Conservation (phyloP, 2,329 filamentous ascomycete genomes). For the Ambrosiella beaveri region DNA sequence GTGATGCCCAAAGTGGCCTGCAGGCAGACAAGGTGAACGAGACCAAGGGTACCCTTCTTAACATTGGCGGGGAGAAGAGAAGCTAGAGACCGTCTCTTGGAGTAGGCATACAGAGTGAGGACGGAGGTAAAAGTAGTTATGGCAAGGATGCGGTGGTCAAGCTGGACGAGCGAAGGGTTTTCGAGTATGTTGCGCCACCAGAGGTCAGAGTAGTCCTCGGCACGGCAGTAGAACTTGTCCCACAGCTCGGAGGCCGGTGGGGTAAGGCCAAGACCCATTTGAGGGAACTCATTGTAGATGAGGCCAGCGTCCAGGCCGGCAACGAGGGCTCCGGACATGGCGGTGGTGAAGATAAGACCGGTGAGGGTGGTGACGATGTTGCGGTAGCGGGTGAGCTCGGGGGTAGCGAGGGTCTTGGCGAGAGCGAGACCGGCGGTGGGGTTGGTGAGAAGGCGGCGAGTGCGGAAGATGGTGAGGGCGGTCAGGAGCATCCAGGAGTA, state of each 20-base stretch:
- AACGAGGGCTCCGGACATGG: conserved; percentile 84
- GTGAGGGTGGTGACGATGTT: conserved; percentile 54
- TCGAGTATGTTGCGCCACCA: conserved; percentile 97
- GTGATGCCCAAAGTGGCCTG: conserved; percentile 79
- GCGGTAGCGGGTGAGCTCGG: conserved; percentile 56
- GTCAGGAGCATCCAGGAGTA: conserved; percentile 91
- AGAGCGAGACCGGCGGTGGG: conserved; percentile 44
- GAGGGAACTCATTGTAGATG: conserved; percentile 98
- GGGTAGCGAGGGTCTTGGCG: conserved; percentile 44
- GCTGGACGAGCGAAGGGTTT: conserved; percentile 87
- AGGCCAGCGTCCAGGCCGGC: conserved; percentile 89
- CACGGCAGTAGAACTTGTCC: conserved; percentile 68
- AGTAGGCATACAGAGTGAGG: conserved; percentile 64
- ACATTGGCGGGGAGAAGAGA: conserved; percentile 44
- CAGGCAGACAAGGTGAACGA: conserved; percentile 65
- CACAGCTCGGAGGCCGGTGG: conserved; percentile 73
- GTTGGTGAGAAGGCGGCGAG: conserved; percentile 51
- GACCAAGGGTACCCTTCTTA: conserved; percentile 53
- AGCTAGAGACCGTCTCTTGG: conserved; percentile 44
- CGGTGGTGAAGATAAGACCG: conserved; percentile 67
- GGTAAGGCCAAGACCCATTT: conserved; percentile 71
- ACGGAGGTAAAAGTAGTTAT: conserved; percentile 75
- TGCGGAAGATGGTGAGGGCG: conserved; percentile 67
- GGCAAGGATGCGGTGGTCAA: conserved; percentile 86
- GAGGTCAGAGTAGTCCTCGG: conserved; percentile 60